Base-by-base conservation (phyloP, 139 green algal genomes). In the Mesotaenium endlicherianum region DNA sequence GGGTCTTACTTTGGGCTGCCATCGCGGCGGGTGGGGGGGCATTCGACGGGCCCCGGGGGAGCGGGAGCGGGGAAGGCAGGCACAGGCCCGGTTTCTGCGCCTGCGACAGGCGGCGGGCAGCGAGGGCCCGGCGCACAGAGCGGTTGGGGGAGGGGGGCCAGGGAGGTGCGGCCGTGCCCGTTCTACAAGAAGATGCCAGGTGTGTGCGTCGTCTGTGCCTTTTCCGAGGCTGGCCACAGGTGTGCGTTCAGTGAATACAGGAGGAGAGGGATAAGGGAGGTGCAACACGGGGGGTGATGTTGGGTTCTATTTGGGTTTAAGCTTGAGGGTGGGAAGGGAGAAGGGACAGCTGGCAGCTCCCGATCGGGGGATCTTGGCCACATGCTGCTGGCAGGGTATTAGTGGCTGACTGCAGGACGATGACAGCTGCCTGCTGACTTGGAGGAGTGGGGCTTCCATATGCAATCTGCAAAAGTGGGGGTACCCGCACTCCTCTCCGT, bases 111-210 rank as follows among this genome's bases (percentile, higher is more conserved):
- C 20, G 50, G 26, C 20, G 20, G 26, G 26, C 26, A 34, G 50
- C 11, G 41, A 5, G 43, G 43, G 60, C 36, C 41, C 43, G 6
- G 11, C 8, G 17, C 41, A 47, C 60, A 40, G 60, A 72, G 11
- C 5, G 36, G 8, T 47, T 6, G 60, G 60, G 6, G 60, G 60
- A 72, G 43, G 11, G 36, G 43, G 43, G 11, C 60, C 8, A 72
- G 43, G 43, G 43, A 38, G 11, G 8, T 11, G 14, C 41, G 34
- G 11, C 38, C 34, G 17, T 80, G 71, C 38, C 71, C 71, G 38
- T 80, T 80, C 55, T 80, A 80, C 38, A 80, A 80, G 71, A 80
- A 80, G 38, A 80, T 80, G 5, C 71, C 71, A 64, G 71, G 71
- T 80, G 1, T 53, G 34, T 43, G 43, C 41, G 30, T 68, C 38